Percentiles rank a stretch among this genome's conserved stretches.
Evolutionary conservation across 129 eudicot species (phyloP).

Genomic region (Rutidosis leptorrhynchoides): DNA sequence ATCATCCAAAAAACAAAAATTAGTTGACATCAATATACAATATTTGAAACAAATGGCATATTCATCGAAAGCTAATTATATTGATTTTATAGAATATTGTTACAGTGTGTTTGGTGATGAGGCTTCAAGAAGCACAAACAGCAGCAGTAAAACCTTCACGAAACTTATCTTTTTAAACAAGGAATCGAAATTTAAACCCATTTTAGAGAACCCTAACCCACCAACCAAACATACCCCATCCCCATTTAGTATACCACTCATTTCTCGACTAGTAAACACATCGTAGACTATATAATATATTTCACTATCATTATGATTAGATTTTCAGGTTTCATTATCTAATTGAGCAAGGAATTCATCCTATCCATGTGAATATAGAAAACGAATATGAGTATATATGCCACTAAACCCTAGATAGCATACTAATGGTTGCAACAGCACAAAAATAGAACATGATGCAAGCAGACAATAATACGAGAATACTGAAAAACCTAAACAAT

Average conservation of each 20-base stretch:
- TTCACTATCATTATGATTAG: too few relatives aligned
- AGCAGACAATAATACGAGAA: not conserved
- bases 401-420: constrained; percentile 11
- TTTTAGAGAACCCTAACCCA: not conserved
- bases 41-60: not conserved
- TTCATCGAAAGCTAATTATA: not conserved
- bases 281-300: not conserved
- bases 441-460: not conserved
- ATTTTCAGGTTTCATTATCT: not conserved
- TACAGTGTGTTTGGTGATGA: too few relatives aligned
- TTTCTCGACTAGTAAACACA: not conserved
- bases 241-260: not conserved
- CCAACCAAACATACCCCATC: not conserved
- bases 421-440: not conserved
- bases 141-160: not conserved
- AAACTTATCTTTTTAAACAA: not conserved
- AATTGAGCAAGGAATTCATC: not conserved
- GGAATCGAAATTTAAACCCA: not conserved
- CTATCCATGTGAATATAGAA: not conserved
- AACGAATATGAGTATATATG: not conserved
- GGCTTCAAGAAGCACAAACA: not conserved
- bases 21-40: not conserved
- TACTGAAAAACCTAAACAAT: not conserved
- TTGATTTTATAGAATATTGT: too few relatives aligned
- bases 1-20: not conserved